Evolutionary conservation across 2,329 filamentous ascomycete genomes (phyloP).

Genomic region (Amphichorda felina): DNA sequence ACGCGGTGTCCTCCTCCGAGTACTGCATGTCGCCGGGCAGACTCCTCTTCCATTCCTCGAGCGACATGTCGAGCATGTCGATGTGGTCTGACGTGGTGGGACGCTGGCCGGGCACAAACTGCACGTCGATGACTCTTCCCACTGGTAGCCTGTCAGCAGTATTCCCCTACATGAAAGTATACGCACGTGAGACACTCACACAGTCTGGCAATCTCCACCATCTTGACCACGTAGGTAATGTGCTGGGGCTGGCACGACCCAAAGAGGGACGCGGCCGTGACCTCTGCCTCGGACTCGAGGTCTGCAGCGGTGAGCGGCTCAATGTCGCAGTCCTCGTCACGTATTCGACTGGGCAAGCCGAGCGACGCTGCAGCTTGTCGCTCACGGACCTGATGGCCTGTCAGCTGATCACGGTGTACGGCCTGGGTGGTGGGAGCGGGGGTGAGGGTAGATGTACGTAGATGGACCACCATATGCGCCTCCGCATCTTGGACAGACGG

Average conservation of each 20-base stretch:
- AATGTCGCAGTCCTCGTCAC: slow-evolving; percentile 26
- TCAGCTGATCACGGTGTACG: slow-evolving; percentile 3
- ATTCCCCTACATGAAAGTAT: background rate
- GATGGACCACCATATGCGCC: slow-evolving; percentile 41
- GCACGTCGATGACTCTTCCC: slow-evolving; percentile 20
- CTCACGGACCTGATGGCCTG: slow-evolving; percentile 16
- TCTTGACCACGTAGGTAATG: slow-evolving; percentile 21
- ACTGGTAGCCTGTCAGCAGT: slow-evolving; percentile 10
- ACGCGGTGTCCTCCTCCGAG: slow-evolving; percentile 18
- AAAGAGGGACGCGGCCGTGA: slow-evolving; percentile 10
- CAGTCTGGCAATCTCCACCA: slow-evolving; percentile 22
- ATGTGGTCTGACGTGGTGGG: slow-evolving; percentile 12
- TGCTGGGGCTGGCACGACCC: slow-evolving; percentile 19
- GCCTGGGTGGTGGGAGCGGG: background rate
- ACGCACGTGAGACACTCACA: slow-evolving; percentile 9
- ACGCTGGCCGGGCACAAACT: slow-evolving; percentile 20
- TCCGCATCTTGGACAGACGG: slow-evolving; percentile 17
- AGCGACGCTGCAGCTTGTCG: slow-evolving; percentile 22
- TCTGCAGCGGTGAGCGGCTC: slow-evolving; percentile 18
- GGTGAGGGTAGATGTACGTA: slow-evolving; percentile 24
- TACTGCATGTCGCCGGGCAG: slow-evolving; percentile 17
- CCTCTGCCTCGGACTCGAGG: slow-evolving; percentile 15
- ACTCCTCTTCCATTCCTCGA: slow-evolving; percentile 21
- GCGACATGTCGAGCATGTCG: slow-evolving; percentile 13
- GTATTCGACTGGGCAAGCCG: slow-evolving; percentile 21